Evolutionary conservation across 2,329 filamentous ascomycete genomes (phyloP).

Genomic region (Balansia obtecta): DNA sequence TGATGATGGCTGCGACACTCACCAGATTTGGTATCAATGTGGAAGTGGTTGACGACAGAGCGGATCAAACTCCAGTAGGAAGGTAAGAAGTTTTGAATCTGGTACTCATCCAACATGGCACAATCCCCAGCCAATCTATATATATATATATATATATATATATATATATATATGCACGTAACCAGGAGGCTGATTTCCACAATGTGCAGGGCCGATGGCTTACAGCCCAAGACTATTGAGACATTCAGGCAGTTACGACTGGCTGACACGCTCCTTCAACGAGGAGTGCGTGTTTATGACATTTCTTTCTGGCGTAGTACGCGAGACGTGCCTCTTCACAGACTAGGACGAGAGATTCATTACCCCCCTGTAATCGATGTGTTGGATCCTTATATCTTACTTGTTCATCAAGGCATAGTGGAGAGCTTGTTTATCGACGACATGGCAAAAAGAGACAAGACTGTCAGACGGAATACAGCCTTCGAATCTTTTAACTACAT

Average conservation of each 20-base stretch:
- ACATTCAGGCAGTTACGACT: conserved; percentile 61
- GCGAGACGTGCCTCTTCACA: conserved; percentile 36
- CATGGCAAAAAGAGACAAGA: conserved; percentile 48
- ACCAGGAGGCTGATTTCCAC: conserved; percentile 5
- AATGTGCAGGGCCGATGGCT: conserved; percentile 46
- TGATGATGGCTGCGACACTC: conserved; percentile 43
- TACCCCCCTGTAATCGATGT: conserved; percentile 52
- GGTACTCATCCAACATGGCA: background rate
- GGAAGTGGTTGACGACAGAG: conserved; percentile 54
- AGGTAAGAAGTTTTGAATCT: conserved; percentile 20
- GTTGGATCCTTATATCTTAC: conserved; percentile 42
- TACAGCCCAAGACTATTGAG: conserved; percentile 70
- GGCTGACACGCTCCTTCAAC: conserved; percentile 54
- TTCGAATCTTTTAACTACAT: conserved; percentile 45
- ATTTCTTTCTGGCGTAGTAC: conserved; percentile 60
- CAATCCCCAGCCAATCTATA: background rate
- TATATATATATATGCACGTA: too few relatives aligned
- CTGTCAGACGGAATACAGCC: conserved; percentile 50
- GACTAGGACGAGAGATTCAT: conserved; percentile 53
- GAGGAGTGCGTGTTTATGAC: conserved; percentile 60
- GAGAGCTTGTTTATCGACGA: conserved; percentile 60
- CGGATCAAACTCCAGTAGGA: conserved; percentile 55
- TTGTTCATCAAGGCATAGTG: conserved; percentile 63
- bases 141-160: too few relatives aligned
- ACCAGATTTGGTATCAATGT: conserved; percentile 54